Evolutionary conservation across 2,329 filamentous ascomycete species (phyloP).

Genomic region (Colletotrichum tropicicola): DNA sequence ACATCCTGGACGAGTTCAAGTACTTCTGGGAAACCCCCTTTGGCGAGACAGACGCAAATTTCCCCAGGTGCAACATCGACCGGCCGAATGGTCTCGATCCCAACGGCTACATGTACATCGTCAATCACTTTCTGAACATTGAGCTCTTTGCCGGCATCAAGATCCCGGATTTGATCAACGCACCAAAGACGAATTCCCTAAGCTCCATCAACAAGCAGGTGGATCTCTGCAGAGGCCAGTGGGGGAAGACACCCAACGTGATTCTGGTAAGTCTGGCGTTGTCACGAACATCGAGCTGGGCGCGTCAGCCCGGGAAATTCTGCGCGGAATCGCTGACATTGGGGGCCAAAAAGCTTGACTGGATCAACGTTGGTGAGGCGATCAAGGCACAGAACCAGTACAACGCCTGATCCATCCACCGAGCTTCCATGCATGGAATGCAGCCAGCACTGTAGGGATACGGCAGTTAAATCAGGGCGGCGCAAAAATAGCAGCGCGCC

Average conservation of each 20-base stretch:
- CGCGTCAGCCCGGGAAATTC: not conserved
- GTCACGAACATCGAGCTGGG: not conserved
- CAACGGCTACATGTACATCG: conserved; percentile 52
- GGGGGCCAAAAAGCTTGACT: conserved; percentile 48
- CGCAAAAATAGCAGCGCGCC: not conserved
- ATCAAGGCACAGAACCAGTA: conserved; percentile 47
- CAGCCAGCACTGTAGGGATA: not conserved
- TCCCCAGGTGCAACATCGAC: conserved; percentile 72
- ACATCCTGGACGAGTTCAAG: conserved; percentile 70
- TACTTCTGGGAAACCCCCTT: conserved; percentile 80
- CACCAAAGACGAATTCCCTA: conserved; percentile 45
- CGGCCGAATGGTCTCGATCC: conserved; percentile 60
- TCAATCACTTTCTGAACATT: conserved; percentile 49
- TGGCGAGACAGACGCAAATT: conserved; percentile 66
- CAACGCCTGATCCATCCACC: conserved; percentile 41
- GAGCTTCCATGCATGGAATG: not conserved
- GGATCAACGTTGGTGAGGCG: conserved; percentile 49
- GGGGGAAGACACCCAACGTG: conserved; percentile 38
- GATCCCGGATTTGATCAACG: conserved; percentile 42
- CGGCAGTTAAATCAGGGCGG: not conserved
- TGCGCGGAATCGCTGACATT: conserved; percentile 8
- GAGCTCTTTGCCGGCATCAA: conserved; percentile 45
- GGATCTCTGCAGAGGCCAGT: conserved; percentile 36
- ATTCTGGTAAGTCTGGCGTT: conserved; percentile 43
- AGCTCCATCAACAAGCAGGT: conserved; percentile 40